phyloP scores from a whole-genome alignment of 495 filamentous ascomycete genomes.

The Pseudevernia furfuracea region DNA sequence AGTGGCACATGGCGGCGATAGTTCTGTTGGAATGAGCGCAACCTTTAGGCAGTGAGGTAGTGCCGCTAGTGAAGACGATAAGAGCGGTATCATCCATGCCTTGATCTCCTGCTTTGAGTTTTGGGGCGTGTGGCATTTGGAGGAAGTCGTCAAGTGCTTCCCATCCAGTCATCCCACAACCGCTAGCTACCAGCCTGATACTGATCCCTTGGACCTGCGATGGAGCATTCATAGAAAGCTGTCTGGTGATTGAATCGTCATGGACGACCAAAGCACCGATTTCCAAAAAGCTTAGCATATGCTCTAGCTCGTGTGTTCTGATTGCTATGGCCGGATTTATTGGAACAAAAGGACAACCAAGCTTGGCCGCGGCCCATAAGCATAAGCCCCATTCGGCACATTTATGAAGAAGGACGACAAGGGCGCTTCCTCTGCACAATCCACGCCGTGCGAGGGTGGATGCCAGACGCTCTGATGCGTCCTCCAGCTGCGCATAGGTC shows the following conservation, averaged over 20 bases:
- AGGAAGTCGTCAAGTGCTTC: constrained; percentile 6
- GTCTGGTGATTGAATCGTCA: not conserved
- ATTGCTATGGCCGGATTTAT: constrained; percentile 28
- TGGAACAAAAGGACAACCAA: constrained; percentile 29
- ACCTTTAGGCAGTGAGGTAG: constrained; percentile 36
- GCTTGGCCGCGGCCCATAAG: constrained; percentile 29
- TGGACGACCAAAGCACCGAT: constrained; percentile 6
- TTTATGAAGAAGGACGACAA: constrained; percentile 28
- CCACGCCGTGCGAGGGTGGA: not conserved
- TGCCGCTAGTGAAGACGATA: constrained; percentile 41
- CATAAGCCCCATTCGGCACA: constrained; percentile 32
- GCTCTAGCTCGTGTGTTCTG: constrained; percentile 19
- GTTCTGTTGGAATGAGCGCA: constrained; percentile 31
- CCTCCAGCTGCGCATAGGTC: not conserved
- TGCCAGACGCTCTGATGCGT: constrained; percentile 4
- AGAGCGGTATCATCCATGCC: constrained; percentile 18
- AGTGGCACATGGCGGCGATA: constrained; percentile 26
- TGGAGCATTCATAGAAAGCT: constrained; percentile 4
- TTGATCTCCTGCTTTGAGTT: not conserved
- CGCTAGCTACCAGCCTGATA: constrained; percentile 4
- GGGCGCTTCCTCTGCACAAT: not conserved
- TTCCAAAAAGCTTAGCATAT: constrained; percentile 20
- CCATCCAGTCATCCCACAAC: not conserved
- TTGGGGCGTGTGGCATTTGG: not conserved
- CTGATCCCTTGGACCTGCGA: not conserved